Evolutionary conservation across 768 basidiomycete species (phyloP).

Genomic region (Termitomyces sp.): DNA sequence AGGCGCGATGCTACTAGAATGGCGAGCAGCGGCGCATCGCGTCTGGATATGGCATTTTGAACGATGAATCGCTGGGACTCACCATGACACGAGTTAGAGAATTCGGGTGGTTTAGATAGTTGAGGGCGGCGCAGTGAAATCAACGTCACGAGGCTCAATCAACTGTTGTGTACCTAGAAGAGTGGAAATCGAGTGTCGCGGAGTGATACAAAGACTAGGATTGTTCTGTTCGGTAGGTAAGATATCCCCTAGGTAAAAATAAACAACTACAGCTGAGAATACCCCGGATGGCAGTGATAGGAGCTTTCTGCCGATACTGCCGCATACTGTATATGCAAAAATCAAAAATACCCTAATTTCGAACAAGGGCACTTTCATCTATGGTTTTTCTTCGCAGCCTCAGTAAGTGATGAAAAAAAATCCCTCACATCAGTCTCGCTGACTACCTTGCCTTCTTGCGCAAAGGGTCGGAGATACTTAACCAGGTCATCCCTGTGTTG

Average conservation of each 20-base stretch:
- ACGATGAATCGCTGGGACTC: neutral
- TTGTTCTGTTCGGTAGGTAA: neutral
- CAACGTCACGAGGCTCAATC: neutral
- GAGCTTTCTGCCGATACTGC: neutral
- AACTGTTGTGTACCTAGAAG: too few relatives aligned
- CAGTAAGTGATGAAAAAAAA: conserved; percentile 58
- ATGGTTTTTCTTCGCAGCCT: conserved; percentile 27
- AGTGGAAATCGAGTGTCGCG: too few relatives aligned
- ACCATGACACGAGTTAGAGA: neutral
- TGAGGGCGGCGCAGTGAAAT: neutral
- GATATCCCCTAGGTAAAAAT: neutral
- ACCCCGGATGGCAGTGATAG: neutral
- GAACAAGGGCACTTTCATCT: neutral
- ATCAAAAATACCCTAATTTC: neutral
- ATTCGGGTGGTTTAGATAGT: neutral
- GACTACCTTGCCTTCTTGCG: conserved; percentile 71
- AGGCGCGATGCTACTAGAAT: neutral
- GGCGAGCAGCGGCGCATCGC: conserved; percentile 2
- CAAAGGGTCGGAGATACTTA: conserved; percentile 73
- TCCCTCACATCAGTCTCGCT: conserved; percentile 64
- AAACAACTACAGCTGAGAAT: too few relatives aligned
- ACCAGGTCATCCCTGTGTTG: conserved; percentile 63
- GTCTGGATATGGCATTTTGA: neutral
- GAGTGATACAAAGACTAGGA: neutral
- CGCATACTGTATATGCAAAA: neutral